Evolutionary conservation across 306 rosid species (phyloP), one percentile per base, ranked within the genome.

Genomic region (Quercus wislizeni): DNA sequence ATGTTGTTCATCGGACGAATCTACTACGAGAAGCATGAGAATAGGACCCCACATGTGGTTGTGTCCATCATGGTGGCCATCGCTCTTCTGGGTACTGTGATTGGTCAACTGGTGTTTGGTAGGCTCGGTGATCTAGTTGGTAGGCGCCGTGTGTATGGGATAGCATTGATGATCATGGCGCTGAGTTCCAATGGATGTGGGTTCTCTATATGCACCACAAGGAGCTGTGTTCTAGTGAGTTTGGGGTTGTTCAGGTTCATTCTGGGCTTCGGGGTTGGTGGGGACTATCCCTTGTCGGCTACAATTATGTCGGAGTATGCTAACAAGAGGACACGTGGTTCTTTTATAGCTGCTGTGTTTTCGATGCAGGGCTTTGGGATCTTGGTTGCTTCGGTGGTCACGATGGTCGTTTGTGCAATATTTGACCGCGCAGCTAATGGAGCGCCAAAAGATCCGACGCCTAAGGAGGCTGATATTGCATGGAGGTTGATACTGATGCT

Each of bases 291-390:
- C 0, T 54, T 93, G 12, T 93, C 96, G 5, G 87, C 97, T 0
- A 93, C 96, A 23, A 91, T 93, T 38, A 93, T 91, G 97, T 93
- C 97, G 6, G 97, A 93, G 78, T 93, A 89, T 57, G 94, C 97
- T 0, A 93, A 93, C 85, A 88, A 87, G 86, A 83, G 46, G 64
- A 93, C 96, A 0, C 83, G 96, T 43, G 96, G 97, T 1, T 79
- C 94, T 14, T 89, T 93, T 81, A 88, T 93, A 75, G 96, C 96
- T 1, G 96, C 94, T 0, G 96, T 91, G 52, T 93, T 93, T 76
- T 86, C 90, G 3, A 93, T 93, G 97, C 97, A 93, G 74, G 97
- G 96, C 0, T 79, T 93, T 23, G 97, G 97, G 69, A 93, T 93
- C 43, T 27, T 93, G 78, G 91, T 89, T 0, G 58, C 88, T 52